phyloP scores from a whole-genome alignment of 2,329 filamentous ascomycete species.

The Fusarium sp. region DNA sequence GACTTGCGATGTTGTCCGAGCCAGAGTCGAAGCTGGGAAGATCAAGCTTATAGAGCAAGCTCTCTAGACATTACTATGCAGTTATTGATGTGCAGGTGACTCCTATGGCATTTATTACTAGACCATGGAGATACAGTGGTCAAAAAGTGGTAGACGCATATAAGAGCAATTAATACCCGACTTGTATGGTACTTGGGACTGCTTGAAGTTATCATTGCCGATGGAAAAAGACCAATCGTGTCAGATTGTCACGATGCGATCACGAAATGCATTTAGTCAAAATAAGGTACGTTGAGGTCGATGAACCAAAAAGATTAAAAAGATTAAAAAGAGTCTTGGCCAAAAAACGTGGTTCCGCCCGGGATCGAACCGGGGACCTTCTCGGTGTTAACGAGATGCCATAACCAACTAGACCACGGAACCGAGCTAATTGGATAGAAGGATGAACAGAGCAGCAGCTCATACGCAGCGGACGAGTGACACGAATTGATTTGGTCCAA shows the following conservation, averaged over 20 bases:
- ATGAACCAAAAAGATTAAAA: rapidly evolving
- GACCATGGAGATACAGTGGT: rapidly evolving
- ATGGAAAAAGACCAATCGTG: not conserved
- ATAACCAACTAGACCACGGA: constrained; percentile 46
- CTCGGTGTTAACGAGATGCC: constrained; percentile 18
- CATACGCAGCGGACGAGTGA: rapidly evolving
- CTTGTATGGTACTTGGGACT: too few relatives aligned
- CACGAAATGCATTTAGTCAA: rapidly evolving
- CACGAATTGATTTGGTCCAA: not conserved
- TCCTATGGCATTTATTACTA: rapidly evolving
- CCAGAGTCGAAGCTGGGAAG: not conserved
- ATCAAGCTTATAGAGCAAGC: not conserved
- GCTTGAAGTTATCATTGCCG: not conserved
- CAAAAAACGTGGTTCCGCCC: constrained; percentile 42
- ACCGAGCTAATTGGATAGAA: constrained; percentile 8
- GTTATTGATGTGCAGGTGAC: not conserved
- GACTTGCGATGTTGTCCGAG: not conserved
- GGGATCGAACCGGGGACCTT: constrained; percentile 46
- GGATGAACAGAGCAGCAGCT: rapidly evolving
- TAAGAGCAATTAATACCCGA: not conserved
- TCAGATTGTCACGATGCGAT: not conserved
- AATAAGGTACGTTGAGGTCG: rapidly evolving
- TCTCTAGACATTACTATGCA: not conserved
- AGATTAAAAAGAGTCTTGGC: rapidly evolving
- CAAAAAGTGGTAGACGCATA: too few relatives aligned